These are phyloP conservation scores for Chrysopogon serrulatus DNA, from an alignment of 176 grass and related monocot species.

Conservation along the genomic window DNA sequence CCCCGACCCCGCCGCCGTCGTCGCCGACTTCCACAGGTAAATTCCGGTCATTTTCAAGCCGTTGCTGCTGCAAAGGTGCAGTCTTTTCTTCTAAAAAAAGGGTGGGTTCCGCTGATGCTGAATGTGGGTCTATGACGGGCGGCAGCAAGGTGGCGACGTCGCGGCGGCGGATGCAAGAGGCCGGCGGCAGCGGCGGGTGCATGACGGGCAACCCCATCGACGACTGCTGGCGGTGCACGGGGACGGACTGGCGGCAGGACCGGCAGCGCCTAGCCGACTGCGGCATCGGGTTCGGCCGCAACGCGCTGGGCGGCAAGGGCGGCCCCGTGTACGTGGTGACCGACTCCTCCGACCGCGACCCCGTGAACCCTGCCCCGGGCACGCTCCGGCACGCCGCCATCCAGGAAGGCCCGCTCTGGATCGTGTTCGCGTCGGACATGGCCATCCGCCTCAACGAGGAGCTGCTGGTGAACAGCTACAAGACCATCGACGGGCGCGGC, in stretches of 20 bases:
- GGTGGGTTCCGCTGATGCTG: neutral
- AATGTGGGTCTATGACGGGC: neutral
- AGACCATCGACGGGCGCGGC: constrained; percentile 87
- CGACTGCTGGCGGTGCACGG: constrained; percentile 87
- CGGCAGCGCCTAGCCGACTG: constrained; percentile 80
- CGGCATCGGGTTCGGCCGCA: constrained; percentile 77
- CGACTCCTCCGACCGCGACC: constrained; percentile 68
- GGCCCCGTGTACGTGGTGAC: constrained; percentile 80
- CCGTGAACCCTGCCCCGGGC: constrained; percentile 65
- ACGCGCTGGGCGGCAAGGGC: constrained; percentile 80
- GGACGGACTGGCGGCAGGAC: constrained; percentile 70
- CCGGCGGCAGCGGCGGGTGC: constrained; percentile 31
- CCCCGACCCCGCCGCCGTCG: constrained; percentile 53
- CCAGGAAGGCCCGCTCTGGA: constrained; percentile 95
- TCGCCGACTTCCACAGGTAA: constrained; percentile 61
- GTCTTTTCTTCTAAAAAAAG: neutral
- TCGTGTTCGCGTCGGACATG: constrained; percentile 85
- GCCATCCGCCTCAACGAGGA: constrained; percentile 74
- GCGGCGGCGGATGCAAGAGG: constrained; percentile 44
- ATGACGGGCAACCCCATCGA: constrained; percentile 85
- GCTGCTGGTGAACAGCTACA: constrained; percentile 92
- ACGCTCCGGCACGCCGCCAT: constrained; percentile 84
- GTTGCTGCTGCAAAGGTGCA: neutral
- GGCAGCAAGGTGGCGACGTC: constrained; percentile 51
- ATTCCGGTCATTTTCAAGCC: neutral